Percentiles rank a stretch among this genome's conserved stretches.
phyloP scores from a whole-genome alignment of 2,329 filamentous ascomycete species.

The Claviceps capensis region DNA sequence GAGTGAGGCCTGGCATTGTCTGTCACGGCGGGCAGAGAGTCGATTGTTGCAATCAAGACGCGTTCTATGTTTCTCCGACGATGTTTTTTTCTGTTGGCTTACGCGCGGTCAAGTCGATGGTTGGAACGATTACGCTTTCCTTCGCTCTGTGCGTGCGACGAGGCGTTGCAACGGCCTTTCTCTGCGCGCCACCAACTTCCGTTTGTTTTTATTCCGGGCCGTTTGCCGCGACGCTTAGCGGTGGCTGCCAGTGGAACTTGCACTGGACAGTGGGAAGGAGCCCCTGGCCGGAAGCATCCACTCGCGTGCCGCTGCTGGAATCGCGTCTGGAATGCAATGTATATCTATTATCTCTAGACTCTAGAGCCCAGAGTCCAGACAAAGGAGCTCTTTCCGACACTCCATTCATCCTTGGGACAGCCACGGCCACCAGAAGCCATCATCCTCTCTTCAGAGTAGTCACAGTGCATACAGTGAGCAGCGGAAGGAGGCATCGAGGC shows the following conservation, averaged over 20 bases:
- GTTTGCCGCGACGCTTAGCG: not conserved
- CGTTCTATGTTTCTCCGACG: not conserved
- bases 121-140: not conserved
- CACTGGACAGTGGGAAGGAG: not conserved
- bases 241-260: not conserved
- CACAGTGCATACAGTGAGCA: no score
- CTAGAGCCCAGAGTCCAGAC: no score
- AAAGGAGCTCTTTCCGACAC: no score
- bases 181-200: not conserved
- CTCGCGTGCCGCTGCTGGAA: not conserved
- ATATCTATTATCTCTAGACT: no score
- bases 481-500: not conserved
- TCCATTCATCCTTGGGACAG: no score
- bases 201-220: not conserved
- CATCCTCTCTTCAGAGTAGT: no score
- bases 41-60: slow-evolving; percentile 3
- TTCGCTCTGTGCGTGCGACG: not conserved
- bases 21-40: slow-evolving; percentile 11
- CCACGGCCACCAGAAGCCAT: no score
- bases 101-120: not conserved
- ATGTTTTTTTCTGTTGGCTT: not conserved
- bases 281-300: not conserved
- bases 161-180: not conserved
- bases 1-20: slow-evolving; percentile 24
- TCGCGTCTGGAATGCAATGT: no score